Base-by-base conservation (phyloP, 1,284 basidiomycete genomes). In the Malassezia dermatis region DNA sequence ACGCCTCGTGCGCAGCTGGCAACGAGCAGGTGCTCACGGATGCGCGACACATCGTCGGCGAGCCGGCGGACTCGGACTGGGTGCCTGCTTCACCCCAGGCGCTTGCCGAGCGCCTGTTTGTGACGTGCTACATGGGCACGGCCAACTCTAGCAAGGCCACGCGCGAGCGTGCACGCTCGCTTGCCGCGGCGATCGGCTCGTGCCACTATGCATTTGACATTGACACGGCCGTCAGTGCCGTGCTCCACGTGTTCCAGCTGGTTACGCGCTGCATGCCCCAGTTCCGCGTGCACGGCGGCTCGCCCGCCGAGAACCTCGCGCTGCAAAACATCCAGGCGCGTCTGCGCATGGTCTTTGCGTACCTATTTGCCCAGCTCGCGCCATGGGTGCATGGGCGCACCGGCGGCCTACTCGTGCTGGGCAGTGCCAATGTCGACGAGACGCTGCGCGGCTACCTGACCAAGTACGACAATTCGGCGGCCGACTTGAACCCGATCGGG, bases 71-170 rank as follows among this genome's bases (percentile, higher is more conserved):
- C 60, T 90, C 88, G 4, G 76, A 76, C 0, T 98, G 95, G 75
- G 71, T 88, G 23, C 94, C 93, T 1, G 79, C 80, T 0, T 88
- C 94, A 69, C 83, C 91, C 0, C 81, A 80, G 55, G 94, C 96
- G 69, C 89, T 96, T 63, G 83, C 84, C 43, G 79, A 79, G 53
- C 81, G 89, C 28, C 84, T 96, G 56, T 95, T 99, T 79, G 89
- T 96, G 73, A 95, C 93, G 0, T 95, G 89, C 77, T 98, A 95
- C 77, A 98, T 98, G 94, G 93, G 93, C 11, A 98, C 93, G 0
- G 87, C 91, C 75, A 93, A 98, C 75, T 95, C 89, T 10, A 88
- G 85, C 60, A 76, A 76, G 1, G 93, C 95, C 64, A 98, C 94
- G 8, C 79, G 90, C 12, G 77, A 80, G 59, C 81, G 93, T 31